A percentile compares a stretch with the other conserved stretches of the same genome.
Conservation (phyloP, 805 yeast genomes). For the Teunomyces cretensis region DNA sequence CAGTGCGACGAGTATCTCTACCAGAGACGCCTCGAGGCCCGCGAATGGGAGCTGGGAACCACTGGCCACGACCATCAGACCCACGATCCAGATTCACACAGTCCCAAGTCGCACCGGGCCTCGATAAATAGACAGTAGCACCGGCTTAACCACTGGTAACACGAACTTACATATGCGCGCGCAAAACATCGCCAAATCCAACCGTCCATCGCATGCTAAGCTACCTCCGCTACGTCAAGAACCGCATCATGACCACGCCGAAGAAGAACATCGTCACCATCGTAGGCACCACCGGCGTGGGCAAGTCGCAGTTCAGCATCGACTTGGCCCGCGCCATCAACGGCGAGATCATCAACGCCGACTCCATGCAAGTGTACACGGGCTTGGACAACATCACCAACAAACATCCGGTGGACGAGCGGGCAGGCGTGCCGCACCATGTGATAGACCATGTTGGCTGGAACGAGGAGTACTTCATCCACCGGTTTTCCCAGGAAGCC, state of each 20-base stretch:
- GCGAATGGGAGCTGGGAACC: slow-evolving; percentile 43
- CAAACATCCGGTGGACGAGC: slow-evolving; percentile 81
- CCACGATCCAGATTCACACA: neutral
- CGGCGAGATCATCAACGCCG: slow-evolving; percentile 94
- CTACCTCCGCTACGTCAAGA: slow-evolving; percentile 17
- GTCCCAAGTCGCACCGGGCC: slow-evolving; percentile 4
- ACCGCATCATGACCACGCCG: slow-evolving; percentile 28
- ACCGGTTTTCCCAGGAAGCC: slow-evolving; percentile 76
- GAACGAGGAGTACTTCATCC: slow-evolving; percentile 80
- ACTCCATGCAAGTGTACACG: slow-evolving; percentile 92
- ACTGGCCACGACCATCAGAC: neutral
- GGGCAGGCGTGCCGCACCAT: slow-evolving; percentile 78
- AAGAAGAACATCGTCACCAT: slow-evolving; percentile 54
- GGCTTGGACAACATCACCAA: slow-evolving; percentile 78
- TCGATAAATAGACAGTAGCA: neutral
- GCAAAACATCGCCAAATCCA: neutral
- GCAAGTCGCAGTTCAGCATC: slow-evolving; percentile 78
- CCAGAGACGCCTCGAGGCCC: slow-evolving; percentile 51
- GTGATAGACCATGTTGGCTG: slow-evolving; percentile 81
- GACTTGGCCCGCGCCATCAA: slow-evolving; percentile 73
- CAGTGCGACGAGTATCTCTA: slow-evolving; percentile 55
- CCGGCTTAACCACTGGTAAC: no score
- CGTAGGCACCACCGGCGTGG: slow-evolving; percentile 96
- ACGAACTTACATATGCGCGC: no score
- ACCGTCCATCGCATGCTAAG: neutral